phyloP scores from a whole-genome alignment of 1,139 yeast species.

The Lodderomyces oxycetoniae region DNA sequence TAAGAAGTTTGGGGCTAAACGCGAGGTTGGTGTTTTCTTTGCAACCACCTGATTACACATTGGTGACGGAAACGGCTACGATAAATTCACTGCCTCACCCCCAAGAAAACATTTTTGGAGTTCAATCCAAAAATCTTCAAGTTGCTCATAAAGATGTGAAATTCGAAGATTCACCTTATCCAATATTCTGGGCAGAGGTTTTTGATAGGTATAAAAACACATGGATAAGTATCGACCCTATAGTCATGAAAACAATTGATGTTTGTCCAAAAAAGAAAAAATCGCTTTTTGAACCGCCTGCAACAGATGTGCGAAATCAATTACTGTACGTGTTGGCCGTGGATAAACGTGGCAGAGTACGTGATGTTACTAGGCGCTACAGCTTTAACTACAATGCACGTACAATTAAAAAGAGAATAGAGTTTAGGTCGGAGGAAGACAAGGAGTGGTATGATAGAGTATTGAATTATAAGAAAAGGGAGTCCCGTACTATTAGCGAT shows the following conservation, averaged over 20 bases:
- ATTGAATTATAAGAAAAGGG: slow-evolving; percentile 30
- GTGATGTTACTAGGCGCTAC: slow-evolving; percentile 86
- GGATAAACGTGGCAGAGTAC: slow-evolving; percentile 58
- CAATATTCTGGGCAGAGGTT: slow-evolving; percentile 90
- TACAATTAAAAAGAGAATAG: slow-evolving; percentile 67
- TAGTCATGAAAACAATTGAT: slow-evolving; percentile 61
- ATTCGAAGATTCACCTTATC: slow-evolving; percentile 43
- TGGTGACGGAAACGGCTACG: slow-evolving; percentile 19
- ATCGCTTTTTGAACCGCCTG: slow-evolving; percentile 75
- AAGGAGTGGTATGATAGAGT: slow-evolving; percentile 58
- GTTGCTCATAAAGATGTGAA: background rate
- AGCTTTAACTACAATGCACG: slow-evolving; percentile 67
- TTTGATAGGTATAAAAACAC: slow-evolving; percentile 71
- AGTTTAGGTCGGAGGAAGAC: slow-evolving; percentile 50
- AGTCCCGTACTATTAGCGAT: slow-evolving; percentile 47
- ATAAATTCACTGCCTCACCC: slow-evolving; percentile 7
- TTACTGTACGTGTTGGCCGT: slow-evolving; percentile 74
- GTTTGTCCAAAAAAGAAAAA: slow-evolving; percentile 51
- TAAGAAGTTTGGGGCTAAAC: slow-evolving; percentile 66
- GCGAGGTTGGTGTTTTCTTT: slow-evolving; percentile 75
- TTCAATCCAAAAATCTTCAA: background rate
- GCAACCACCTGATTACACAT: slow-evolving; percentile 85
- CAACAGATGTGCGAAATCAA: slow-evolving; percentile 53
- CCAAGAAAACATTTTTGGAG: slow-evolving; percentile 1
- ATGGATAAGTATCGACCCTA: slow-evolving; percentile 88